Base-by-base conservation (phyloP, 2,329 filamentous ascomycete species). In the Bipolaris oryzae region DNA sequence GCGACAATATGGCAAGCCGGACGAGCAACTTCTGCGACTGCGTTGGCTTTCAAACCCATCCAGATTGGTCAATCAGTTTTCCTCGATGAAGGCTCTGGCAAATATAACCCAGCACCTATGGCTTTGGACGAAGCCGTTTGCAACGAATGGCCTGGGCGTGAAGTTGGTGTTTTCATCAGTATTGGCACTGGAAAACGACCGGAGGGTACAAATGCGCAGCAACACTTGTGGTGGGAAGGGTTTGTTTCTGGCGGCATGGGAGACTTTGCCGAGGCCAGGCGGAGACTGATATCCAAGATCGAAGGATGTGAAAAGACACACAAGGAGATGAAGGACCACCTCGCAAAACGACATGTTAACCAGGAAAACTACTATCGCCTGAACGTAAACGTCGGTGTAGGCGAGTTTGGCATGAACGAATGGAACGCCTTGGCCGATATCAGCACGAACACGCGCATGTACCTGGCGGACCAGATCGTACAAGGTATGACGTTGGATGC, bases 391-490 rank as follows among this genome's bases (percentile, higher is more conserved):
- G 88, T 96, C 15, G 95, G 94, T 1, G 93, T 98, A 3, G 93
- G 94, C 50, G 95, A 98, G 72, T 98, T 97, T 74, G 94, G 91
- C 49, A 98, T 99, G 92, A 99, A 98, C 73, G 95, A 98, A 74
- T 99, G 95, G 95, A 86, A 91, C 68, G 87, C 93, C 3, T 80
- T 98, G n/a, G 89, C 91, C 23, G 94, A 97, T 50, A 98, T 99
- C 78, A 96, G 91, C 79, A 97, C 92, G 13, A 89, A 89, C 72
- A 99, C 95, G 0, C 85, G 91, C 64, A 86, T 89, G 61, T 99
- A 98, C 73, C 84, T 99, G 50, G 80, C 83, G 7, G 88, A 88
- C 59, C 82, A 84, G 10, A 87, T 87, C 0, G 89, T 96, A 55
- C 90, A 96, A 73, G 84, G 80, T 65, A 90, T 92, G 84, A 91